Conservation (phyloP, 2,329 filamentous ascomycete genomes). For the Aspergillus japonicus region DNA sequence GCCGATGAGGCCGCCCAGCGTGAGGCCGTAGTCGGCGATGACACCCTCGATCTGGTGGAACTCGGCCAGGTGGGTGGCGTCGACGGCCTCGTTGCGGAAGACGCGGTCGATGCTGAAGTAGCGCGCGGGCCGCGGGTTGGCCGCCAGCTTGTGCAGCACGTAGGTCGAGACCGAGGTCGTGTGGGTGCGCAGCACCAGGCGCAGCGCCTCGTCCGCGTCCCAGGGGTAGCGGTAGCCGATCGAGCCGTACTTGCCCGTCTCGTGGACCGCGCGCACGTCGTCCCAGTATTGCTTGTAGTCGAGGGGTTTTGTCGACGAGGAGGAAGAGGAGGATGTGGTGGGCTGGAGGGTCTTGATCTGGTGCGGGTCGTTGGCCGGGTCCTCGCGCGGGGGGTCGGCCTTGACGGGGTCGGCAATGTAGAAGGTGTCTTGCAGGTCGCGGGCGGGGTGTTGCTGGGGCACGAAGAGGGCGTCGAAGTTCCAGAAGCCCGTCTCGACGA, state of each 20-base stretch:
- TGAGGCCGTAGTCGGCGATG: constrained; percentile 92
- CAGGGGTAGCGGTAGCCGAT: constrained; percentile 96
- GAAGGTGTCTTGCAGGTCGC: constrained; percentile 97
- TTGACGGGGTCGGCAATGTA: constrained; percentile 87
- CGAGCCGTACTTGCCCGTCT: constrained; percentile 88
- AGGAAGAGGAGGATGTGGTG: constrained; percentile 36
- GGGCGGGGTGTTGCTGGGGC: constrained; percentile 94
- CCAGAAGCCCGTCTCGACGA: constrained; percentile 97
- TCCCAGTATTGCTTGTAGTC: constrained; percentile 87
- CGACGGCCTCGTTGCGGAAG: constrained; percentile 96
- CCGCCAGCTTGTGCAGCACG: constrained; percentile 85
- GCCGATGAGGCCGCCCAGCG: constrained; percentile 86
- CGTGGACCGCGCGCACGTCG: constrained; percentile 81
- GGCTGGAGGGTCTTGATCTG: constrained; percentile 39
- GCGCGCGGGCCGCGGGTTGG: constrained; percentile 78
- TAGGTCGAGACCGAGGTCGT: constrained; percentile 90
- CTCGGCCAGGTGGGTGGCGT: constrained; percentile 93
- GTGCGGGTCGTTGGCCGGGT: constrained; percentile 47
- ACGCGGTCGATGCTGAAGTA: constrained; percentile 99
- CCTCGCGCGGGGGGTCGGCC: constrained; percentile 66
- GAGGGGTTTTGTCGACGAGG: constrained; percentile 44
- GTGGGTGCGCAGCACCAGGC: constrained; percentile 90
- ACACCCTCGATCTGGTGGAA: constrained; percentile 99
- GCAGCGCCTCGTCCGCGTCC: constrained; percentile 80
- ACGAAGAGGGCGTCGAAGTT: constrained; percentile 98